Base-by-base conservation (phyloP, 1,284 basidiomycete species). In the Cryptococcus sp. region DNA sequence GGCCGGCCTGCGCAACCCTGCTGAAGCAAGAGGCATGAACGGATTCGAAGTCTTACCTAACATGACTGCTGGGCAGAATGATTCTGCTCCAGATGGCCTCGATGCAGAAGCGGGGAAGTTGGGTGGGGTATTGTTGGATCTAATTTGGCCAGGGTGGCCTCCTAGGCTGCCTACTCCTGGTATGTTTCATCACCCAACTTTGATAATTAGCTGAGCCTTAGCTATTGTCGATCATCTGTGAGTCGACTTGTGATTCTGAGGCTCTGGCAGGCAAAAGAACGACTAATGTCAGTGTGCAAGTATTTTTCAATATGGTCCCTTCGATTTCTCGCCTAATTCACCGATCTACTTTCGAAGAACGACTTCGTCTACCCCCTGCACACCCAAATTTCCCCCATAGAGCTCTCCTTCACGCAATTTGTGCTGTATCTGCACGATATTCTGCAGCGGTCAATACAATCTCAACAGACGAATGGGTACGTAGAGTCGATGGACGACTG, bases 331-430 rank as follows among this genome's bases (percentile, higher is more conserved):
- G 67, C 14, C 52, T 76, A 7, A 52, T 78, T 47, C 68, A 76
- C 48, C 61, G 64, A 9, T 60, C 57, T 14, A 55, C 58, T 2
- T 75, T 78, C 55, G 56, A 73, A 21, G 45, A 65, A 11, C 64
- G 73, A 3, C 66, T 78, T 28, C 54, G 67, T 4, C 69, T 77
- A n/a, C 73, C 76, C 2, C 76, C 77, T 0, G 63, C 66, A 1
- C 70, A 75, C 44, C n/a, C 55, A 7, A 56, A 67, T 7, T 78
- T 77, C 55, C 77, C 77, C 10, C 74, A 76, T 48, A 47, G 58
- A 1, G 64, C 70, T 1, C 58, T 78, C 1, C 57, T 78, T 0
- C 77, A 78, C 56, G 68, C 72, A 19, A 75, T 78, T 37, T 74
- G 74, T 48, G 74, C 76, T 13, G 61, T 70, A 18, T 62, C 73